phyloP scores from a whole-genome alignment of 2,329 filamentous ascomycete genomes.

The Westerdykella ornata region DNA sequence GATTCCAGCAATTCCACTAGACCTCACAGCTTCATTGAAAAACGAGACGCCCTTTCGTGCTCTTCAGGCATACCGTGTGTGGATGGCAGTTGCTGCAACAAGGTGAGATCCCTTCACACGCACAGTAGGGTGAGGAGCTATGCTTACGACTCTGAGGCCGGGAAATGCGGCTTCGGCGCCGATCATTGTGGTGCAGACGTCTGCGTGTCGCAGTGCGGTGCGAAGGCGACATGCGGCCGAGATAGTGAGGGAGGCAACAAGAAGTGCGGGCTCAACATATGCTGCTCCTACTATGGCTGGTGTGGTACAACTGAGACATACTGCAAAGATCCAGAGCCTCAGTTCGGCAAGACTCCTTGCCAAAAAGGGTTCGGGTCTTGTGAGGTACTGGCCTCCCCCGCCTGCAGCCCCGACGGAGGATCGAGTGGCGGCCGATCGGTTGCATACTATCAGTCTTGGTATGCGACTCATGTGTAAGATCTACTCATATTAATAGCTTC shows the following conservation, averaged over 20 bases:
- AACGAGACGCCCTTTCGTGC: too few species aligned
- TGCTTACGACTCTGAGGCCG: too few species aligned
- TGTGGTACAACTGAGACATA: conserved; percentile 15
- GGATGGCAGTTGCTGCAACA: conserved; percentile 6
- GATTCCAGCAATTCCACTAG: too few species aligned
- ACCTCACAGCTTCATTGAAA: too few species aligned
- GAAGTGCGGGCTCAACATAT: conserved; percentile 10
- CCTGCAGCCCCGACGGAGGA: conserved; percentile 19
- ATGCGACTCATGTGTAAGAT: conserved; percentile 11
- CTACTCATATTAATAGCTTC: too few species aligned
- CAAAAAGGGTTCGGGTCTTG: conserved; percentile 36
- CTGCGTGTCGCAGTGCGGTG: conserved; percentile 29
- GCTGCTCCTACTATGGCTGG: conserved; percentile 14
- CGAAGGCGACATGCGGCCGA: conserved; percentile 32
- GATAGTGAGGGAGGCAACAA: conserved; percentile 9
- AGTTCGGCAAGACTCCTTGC: conserved; percentile 17
- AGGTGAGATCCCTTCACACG: too few species aligned
- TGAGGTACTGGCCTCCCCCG: conserved; percentile 13
- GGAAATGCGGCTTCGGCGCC: conserved; percentile 3
- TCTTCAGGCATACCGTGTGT: conserved; percentile 5
- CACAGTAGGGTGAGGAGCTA: too few species aligned
- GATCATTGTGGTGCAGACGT: conserved; percentile 1
- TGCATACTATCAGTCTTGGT: conserved; percentile 35
- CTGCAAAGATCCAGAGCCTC: conserved; percentile 17
- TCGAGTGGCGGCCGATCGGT: conserved; percentile 27